Evolutionary conservation across 306 rosid genomes (phyloP).

Genomic region (Inga oerstediana): DNA sequence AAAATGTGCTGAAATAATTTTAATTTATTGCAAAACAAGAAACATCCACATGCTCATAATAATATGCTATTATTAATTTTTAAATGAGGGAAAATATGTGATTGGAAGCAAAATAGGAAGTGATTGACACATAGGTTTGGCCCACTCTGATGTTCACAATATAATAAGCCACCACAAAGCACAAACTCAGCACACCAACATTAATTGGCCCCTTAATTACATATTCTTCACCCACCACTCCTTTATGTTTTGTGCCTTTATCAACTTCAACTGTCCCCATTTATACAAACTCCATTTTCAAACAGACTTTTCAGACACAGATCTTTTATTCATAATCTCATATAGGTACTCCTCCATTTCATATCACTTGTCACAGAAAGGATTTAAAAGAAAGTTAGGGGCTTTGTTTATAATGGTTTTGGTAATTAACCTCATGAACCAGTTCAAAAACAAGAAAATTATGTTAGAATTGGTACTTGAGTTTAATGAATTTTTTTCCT

Average conservation of each 20-base stretch:
- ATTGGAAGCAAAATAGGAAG: not conserved
- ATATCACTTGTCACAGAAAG: not conserved
- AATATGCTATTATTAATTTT: too few relatives aligned
- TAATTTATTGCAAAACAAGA: not conserved
- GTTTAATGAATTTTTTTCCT: too few relatives aligned
- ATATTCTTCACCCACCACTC: not conserved
- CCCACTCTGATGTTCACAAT: constrained; percentile 13
- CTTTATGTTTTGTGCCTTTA: not conserved
- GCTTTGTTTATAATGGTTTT: too few relatives aligned
- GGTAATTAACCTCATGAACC: too few relatives aligned
- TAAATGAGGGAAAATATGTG: not conserved
- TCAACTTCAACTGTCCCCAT: not conserved
- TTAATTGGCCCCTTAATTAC: not conserved
- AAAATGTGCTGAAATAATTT: too few relatives aligned
- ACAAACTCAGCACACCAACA: not conserved
- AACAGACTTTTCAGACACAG: not conserved
- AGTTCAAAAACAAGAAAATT: too few relatives aligned
- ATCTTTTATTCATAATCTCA: not conserved
- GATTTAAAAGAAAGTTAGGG: too few relatives aligned
- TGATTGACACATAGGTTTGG: not conserved
- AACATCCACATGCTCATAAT: too few relatives aligned
- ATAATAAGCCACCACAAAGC: not conserved
- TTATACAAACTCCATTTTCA: not conserved
- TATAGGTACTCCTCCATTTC: not conserved
- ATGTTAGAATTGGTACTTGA: too few relatives aligned